Evolutionary conservation across 352 stramenopile species (phyloP), one percentile per base, ranked within the genome.

Genomic region (Halophytophthora polymorphica): DNA sequence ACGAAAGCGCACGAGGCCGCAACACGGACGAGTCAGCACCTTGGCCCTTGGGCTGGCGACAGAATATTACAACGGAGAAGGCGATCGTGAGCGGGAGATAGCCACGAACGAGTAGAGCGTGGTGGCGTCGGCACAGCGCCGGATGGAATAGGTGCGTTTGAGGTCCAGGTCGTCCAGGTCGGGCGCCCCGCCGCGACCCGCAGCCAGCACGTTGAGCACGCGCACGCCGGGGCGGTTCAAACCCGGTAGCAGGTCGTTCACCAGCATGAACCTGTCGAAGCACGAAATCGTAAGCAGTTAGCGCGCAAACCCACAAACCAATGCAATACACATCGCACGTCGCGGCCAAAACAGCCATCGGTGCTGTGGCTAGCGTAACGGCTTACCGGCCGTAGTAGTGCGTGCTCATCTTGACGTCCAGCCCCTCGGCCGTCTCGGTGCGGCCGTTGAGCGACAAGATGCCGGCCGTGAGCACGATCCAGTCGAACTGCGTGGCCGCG

Each of bases 341-440:
- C 25, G 4, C 25, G n/a, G n/a, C n/a, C n/a, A n/a, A n/a, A n/a
- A n/a, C n/a, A n/a, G n/a, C n/a, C n/a, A n/a, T n/a, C n/a, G n/a
- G n/a, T n/a, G n/a, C n/a, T n/a, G 33, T 10, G 33, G 11, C 15
- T 38, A 10, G 33, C 13, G 15, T n/a, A 17, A n/a, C 13, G 33
- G 15, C 37, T 43, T 25, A 43, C 37, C 37, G 37, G 15, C 15
- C 37, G 37, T 43, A 43, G 37, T 28, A 43, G 15, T 25, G 14
- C 15, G 37, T 43, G n/a, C n/a, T 25, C 37, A 43, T 43, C 37
- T 43, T 43, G 37, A 25, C 17, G 37, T 43, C 37, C 37, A 43
- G 17, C 10, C 37, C 37, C 17, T 43, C 37, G 15, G 12, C 19
- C 8, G 37, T 43, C 37, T 25, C 37, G 17, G 17, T 23, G 15